Evolutionary conservation across 768 basidiomycete species (phyloP).

Genomic region (Bullera alba): DNA sequence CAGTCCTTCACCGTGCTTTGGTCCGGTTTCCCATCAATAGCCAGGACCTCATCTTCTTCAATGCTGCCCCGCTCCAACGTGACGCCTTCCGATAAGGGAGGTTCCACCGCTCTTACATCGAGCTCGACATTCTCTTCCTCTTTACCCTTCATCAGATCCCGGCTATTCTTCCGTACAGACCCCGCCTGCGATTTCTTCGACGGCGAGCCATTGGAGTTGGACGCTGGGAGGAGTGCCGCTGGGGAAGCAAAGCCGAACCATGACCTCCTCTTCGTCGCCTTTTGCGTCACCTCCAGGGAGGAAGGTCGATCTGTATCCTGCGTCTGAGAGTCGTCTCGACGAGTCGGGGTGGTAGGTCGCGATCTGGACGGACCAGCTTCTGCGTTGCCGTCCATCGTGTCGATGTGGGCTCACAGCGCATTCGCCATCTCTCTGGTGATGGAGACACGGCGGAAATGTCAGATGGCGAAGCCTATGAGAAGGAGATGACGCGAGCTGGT

Average conservation of each 20-base stretch:
- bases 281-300: slow-evolving; percentile 3
- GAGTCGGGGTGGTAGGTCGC: slow-evolving; percentile 4
- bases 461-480: no score
- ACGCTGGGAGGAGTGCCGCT: slow-evolving; percentile 1
- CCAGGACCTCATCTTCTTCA: slow-evolving; percentile 17
- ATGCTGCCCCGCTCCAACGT: not conserved
- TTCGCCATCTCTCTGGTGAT: not conserved
- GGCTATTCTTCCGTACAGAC: no score
- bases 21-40: slow-evolving; percentile 27
- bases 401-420: not conserved
- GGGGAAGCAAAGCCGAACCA: slow-evolving; percentile 28
- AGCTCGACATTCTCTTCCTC: slow-evolving; percentile 6
- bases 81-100: not conserved
- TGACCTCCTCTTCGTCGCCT: slow-evolving; percentile 16
- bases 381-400: slow-evolving; percentile 1
- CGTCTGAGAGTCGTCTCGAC: slow-evolving; percentile 18
- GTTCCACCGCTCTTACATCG: not conserved
- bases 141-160: not conserved
- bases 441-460: no score
- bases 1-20: slow-evolving; percentile 11
- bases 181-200: no score
- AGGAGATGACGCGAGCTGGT: no score
- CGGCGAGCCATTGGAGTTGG: no score
- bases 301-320: no score
- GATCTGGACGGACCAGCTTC: slow-evolving; percentile 21